phyloP scores from a whole-genome alignment of 78 protist genomes.

The Tieghemostelium lacteum region DNA sequence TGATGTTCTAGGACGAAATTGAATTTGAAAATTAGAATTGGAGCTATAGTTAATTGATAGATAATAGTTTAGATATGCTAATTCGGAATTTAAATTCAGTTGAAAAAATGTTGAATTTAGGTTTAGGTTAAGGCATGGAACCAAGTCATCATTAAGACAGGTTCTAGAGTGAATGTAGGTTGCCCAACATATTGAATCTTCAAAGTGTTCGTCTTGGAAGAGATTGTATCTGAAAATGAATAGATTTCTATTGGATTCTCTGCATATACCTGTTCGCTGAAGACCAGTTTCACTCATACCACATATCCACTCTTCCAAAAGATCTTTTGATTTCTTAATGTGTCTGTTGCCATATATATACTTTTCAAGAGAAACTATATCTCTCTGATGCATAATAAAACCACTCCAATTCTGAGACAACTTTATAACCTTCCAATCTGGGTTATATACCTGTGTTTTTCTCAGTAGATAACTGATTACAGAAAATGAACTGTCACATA shows the following conservation, averaged over 20 bases:
- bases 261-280: slow-evolving; percentile 17
- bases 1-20: too few relatives aligned
- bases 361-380: neutral
- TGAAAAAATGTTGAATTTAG: too few relatives aligned
- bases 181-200: too few relatives aligned
- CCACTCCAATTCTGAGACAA: slow-evolving; percentile 24
- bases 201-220: too few relatives aligned
- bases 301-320: slow-evolving; percentile 56
- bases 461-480: slow-evolving; percentile 19
- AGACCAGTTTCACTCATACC: slow-evolving; percentile 45
- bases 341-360: slow-evolving; percentile 17
- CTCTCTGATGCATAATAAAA: neutral
- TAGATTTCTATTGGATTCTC: neutral
- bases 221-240: slow-evolving; percentile 30
- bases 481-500: slow-evolving; percentile 24
- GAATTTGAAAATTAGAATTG: too few relatives aligned
- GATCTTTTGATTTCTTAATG: neutral
- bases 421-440: slow-evolving; percentile 22
- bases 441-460: slow-evolving; percentile 10
- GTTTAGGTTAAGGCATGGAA: too few relatives aligned
- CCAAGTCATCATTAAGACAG: too few relatives aligned
- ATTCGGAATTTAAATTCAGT: too few relatives aligned
- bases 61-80: too few relatives aligned
- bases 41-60: too few relatives aligned
- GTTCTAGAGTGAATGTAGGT: too few relatives aligned